Evolutionary conservation across 257 asterid species (phyloP), one percentile per base, ranked within the genome.

Genomic region (Hygrophila difformis): DNA sequence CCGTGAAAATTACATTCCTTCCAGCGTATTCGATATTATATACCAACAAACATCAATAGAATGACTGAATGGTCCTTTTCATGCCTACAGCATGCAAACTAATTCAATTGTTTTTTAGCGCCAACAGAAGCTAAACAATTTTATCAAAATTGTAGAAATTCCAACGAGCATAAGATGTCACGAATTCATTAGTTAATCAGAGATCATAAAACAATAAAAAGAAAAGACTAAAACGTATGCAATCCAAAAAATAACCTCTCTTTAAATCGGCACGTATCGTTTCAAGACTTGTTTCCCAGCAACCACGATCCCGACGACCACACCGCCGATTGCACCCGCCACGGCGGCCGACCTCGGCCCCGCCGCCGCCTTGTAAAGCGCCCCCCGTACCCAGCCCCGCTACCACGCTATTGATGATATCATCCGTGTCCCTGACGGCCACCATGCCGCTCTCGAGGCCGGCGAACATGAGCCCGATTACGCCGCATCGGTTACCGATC

Each of bases 361-460:
- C 2, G 78, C 33, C 45, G 88, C 93, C 56, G 88, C 93, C 68
- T 72, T 68, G 69, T 68, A 81, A 15, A 77, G 57, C 3, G 57
- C 72, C 0, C n/a, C 93, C 87, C 3, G 88, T 81, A 2, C 74
- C 88, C 61, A 81, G 29, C 11, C 93, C 93, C 14, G 82, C 79
- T 22, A 72, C 93, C 52, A 72, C 84, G 57, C 88, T 81, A 59
- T 81, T 81, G 55, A 77, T 44, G 38, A 69, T 60, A 22, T 74
- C 93, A 39, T 81, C 93, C n/a, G 75, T 72, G 41, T 81, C 93
- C 39, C 93, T 74, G 9, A 51, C 24, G 44, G 73, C 72, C 21
- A 77, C 82, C 86, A 89, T 77, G 10, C 81, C 92, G 58, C 98
- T 82, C 61, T 89, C 98, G 60, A 85, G 72, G 4, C 81, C 98